Conservation (phyloP, 257 asterid genomes). For the Penstemon barbatus region DNA sequence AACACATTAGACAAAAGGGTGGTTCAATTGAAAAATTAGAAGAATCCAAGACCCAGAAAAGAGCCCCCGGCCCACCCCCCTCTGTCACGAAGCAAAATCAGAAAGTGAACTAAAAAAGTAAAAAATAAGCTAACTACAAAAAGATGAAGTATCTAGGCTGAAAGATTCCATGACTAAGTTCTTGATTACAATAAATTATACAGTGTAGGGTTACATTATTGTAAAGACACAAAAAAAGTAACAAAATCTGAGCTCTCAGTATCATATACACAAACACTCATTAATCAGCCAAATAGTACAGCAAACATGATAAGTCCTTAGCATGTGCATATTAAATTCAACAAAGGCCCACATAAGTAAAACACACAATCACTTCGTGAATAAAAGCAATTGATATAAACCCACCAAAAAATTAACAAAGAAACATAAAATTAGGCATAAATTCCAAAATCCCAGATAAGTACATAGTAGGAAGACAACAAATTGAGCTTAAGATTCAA, state of each 20-base stretch:
- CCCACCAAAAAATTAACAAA: not conserved
- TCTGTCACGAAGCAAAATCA: not conserved
- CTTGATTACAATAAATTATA: not conserved
- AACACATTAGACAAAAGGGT: not conserved
- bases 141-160: not conserved
- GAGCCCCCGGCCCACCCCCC: not conserved
- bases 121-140: not conserved
- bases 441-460: conserved; percentile 29
- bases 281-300: too few relatives aligned
- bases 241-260: not conserved
- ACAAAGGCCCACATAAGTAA: not conserved
- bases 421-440: not conserved
- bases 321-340: not conserved
- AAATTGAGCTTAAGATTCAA: conserved; percentile 31
- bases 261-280: not conserved
- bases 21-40: not conserved
- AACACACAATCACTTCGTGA: not conserved
- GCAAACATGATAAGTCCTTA: too few relatives aligned
- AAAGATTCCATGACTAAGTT: not conserved
- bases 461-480: not conserved
- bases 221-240: not conserved
- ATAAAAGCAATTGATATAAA: not conserved
- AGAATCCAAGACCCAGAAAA: not conserved
- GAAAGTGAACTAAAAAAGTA: not conserved
- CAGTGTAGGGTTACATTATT: not conserved